These are phyloP conservation scores for Coprinellus micaceus DNA, from an alignment of 768 basidiomycete species.

Conservation along the genomic window DNA sequence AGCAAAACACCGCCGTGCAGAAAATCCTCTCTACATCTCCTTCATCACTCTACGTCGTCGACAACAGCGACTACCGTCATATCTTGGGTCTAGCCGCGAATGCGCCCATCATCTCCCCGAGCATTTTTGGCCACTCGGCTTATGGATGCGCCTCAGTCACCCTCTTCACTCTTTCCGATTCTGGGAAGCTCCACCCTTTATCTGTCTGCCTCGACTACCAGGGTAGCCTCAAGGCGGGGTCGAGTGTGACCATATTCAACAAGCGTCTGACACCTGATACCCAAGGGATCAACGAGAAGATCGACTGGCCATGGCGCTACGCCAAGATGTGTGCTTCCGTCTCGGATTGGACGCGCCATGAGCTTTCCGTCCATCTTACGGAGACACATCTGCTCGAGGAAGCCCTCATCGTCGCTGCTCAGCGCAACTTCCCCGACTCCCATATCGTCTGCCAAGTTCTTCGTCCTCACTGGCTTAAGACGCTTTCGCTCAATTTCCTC, in stretches of 20 bases:
- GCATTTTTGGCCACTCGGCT: constrained; percentile 9
- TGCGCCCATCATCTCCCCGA: constrained; percentile 6
- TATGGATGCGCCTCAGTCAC: constrained; percentile 25
- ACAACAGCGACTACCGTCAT: constrained; percentile 24
- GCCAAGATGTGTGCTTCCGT: constrained; percentile 29
- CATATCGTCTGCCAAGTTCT: constrained; percentile 26
- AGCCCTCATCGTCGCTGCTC: constrained; percentile 26
- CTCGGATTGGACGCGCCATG: constrained; percentile 28
- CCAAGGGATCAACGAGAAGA: constrained; percentile 7
- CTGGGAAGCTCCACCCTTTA: constrained; percentile 26
- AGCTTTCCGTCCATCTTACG: constrained; percentile 25
- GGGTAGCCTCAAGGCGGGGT: constrained; percentile 20
- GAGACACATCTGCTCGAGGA: constrained; percentile 30
- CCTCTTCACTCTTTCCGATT: constrained; percentile 23
- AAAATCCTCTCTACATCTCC: constrained; percentile 10
- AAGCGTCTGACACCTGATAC: constrained; percentile 14
- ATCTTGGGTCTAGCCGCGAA: constrained; percentile 16
- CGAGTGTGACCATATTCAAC: constrained; percentile 28
- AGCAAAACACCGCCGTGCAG: constrained; percentile 4
- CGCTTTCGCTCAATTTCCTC: constrained; percentile 25
- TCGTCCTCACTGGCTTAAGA: constrained; percentile 27
- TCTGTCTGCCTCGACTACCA: constrained; percentile 28
- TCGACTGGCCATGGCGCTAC: constrained; percentile 32
- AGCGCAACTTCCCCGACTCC: constrained; percentile 19
- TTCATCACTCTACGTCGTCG: constrained; percentile 21